These are phyloP conservation scores for Cyberlindnera meyerae DNA, from an alignment of 805 yeast genomes.

Conservation along the genomic window DNA sequence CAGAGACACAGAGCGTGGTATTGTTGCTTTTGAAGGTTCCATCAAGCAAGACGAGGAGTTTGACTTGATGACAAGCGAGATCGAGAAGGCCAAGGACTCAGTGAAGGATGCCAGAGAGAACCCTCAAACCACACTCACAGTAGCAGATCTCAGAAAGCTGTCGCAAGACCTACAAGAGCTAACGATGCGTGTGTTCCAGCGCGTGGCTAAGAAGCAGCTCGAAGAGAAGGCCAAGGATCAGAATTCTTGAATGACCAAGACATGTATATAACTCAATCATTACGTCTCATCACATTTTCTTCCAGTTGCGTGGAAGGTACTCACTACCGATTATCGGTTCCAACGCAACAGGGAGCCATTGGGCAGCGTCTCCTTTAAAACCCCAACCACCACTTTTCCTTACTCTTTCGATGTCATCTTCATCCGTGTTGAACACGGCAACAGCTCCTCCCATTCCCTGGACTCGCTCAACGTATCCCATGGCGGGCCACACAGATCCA, in stretches of 20 bases:
- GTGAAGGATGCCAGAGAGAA: constrained; percentile 63
- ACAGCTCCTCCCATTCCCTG: constrained; percentile 69
- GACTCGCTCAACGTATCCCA: constrained; percentile 81
- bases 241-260: neutral
- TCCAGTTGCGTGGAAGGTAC: constrained; percentile 26
- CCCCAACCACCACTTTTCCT: constrained; percentile 55
- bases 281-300: constrained; percentile 10
- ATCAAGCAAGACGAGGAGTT: constrained; percentile 50
- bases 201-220: constrained; percentile 21
- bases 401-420: constrained; percentile 39
- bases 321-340: constrained; percentile 41
- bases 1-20: constrained; percentile 84
- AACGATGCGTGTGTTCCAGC: constrained; percentile 70
- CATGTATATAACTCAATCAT: neutral
- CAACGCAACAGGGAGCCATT: constrained; percentile 60
- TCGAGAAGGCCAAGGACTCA: constrained; percentile 55
- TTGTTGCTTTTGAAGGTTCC: constrained; percentile 56
- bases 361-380: constrained; percentile 76
- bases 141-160: constrained; percentile 61
- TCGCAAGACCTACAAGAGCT: constrained; percentile 72
- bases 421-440: constrained; percentile 77
- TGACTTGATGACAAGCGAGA: constrained; percentile 38
- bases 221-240: neutral
- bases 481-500: constrained; percentile 87
- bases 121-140: constrained; percentile 52